These are phyloP conservation scores for Basipetospora chlamydospora DNA, from an alignment of 2,329 filamentous ascomycete genomes.

Conservation along the genomic window DNA sequence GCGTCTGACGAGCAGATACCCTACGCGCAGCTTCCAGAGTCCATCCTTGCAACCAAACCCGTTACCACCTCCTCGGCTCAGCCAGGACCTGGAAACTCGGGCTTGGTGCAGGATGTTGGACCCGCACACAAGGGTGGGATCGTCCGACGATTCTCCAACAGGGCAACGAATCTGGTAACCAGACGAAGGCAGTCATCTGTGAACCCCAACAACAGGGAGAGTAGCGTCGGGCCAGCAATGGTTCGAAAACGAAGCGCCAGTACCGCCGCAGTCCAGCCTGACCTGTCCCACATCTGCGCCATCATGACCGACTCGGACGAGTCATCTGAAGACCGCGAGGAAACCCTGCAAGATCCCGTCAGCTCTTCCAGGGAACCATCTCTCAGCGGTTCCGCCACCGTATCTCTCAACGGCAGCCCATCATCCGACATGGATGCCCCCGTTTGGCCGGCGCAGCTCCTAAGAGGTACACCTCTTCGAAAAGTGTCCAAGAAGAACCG, in stretches of 20 bases:
- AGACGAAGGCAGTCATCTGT: conserved; percentile 66
- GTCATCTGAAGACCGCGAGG: conserved; percentile 37
- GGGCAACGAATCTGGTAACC: conserved; percentile 54
- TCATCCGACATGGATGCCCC: conserved; percentile 43
- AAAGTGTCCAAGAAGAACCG: conserved; percentile 74
- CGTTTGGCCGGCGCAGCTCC: conserved; percentile 60
- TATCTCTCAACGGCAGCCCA: conserved; percentile 30
- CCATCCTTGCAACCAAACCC: conserved; percentile 46
- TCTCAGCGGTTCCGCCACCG: conserved; percentile 31
- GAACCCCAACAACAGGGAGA: conserved; percentile 63
- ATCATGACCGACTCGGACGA: conserved; percentile 41
- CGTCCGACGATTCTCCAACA: conserved; percentile 74
- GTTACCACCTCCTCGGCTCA: conserved; percentile 14
- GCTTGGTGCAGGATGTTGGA: conserved; percentile 23
- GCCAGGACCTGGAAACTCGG: conserved; percentile 7
- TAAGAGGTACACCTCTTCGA: conserved; percentile 61
- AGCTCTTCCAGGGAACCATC: conserved; percentile 22
- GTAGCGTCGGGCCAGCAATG: conserved; percentile 79
- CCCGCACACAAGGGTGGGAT: conserved; percentile 22
- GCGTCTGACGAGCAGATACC: conserved; percentile 36
- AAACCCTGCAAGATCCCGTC: conserved; percentile 26
- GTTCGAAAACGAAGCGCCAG: conserved; percentile 81
- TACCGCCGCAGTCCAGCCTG: conserved; percentile 52
- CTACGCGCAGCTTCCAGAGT: conserved; percentile 58
- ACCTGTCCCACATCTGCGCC: conserved; percentile 20